These are phyloP conservation scores for Solanum dulcamara DNA, from an alignment of 257 asterid genomes.

Conservation along the genomic window DNA sequence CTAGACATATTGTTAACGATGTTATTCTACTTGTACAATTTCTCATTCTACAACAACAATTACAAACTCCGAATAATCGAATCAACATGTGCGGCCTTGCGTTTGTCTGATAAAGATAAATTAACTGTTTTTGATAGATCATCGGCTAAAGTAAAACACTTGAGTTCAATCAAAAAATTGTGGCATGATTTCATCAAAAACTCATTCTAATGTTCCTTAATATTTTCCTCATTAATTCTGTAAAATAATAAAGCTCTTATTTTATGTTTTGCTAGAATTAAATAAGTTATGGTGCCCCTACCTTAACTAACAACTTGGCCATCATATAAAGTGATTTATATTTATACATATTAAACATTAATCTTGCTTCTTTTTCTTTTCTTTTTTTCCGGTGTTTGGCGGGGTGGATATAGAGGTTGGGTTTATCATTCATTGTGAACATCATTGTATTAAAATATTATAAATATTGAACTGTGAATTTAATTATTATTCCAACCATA, in stretches of 20 bases:
- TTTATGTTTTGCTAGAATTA: neutral
- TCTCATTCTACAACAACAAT: neutral
- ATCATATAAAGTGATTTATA: neutral
- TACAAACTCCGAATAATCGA: too few species aligned
- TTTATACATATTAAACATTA: too few species aligned
- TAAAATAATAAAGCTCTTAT: neutral
- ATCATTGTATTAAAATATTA: too few species aligned
- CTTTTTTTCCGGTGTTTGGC: too few species aligned
- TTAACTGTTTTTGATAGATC: too few species aligned
- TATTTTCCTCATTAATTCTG: neutral
- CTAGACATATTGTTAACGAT: neutral
- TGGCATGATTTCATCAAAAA: neutral
- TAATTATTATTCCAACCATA: neutral
- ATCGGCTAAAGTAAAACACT: neutral
- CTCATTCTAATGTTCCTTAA: neutral
- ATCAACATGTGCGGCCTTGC: too few species aligned
- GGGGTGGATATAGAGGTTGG: too few species aligned
- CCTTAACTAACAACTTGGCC: neutral
- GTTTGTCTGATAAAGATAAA: too few species aligned
- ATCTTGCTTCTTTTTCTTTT: too few species aligned
- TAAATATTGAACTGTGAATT: too few species aligned
- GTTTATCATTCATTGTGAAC: neutral
- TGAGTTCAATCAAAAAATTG: neutral
- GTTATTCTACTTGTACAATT: neutral
- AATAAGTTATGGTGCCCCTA: neutral